Evolutionary conservation across 345 rosid species (phyloP), one percentile per base, ranked within the genome.

Genomic region (Clausena lansium): DNA sequence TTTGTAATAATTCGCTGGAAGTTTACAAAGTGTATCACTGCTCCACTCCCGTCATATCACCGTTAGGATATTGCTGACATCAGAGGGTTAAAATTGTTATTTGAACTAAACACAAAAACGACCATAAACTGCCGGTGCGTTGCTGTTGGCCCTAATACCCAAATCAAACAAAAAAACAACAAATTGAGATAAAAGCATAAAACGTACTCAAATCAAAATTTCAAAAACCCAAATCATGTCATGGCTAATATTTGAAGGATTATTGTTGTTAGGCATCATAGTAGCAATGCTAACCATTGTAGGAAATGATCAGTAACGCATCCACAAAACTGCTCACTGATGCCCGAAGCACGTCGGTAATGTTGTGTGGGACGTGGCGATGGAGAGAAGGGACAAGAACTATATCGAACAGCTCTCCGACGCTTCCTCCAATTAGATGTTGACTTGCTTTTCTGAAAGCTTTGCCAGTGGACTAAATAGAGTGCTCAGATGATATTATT

Each of bases 301-400:
- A 86, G 98, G 99, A 17, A 97, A 97, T 70, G 83, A 88, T 80
- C 99, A 97, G 89, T 91, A 94, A 70, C 78, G 75, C 87, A 94
- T 97, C 78, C 98, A 97, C 92, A 94, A 85, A 83, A 88, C 91
- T 54, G 92, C 88, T 63, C 92, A 89, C 83, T 98, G 99, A 78
- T 88, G 98, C 79, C 98, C 98, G 5, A 95, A 93, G 90, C 98
- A 95, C 81, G 86, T 93, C 70, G 97, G 98, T 0, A 90, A 88
- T 77, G 99, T 92, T 80, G 78, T 85, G 87, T 93, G 99, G 99
- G 97, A 93, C 60, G 94, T 90, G 52, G 94, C 95, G 76, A 90
- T 95, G 98, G 97, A 93, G 73, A 83, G 97, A 82, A 89, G 98
- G 83, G 99, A 95, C 81, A 89, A 92, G 85, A 91, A 90, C 86